Evolutionary conservation across 495 filamentous ascomycete genomes (phyloP), one percentile per base, ranked within the genome.

Genomic region (Trichoderma virens): DNA sequence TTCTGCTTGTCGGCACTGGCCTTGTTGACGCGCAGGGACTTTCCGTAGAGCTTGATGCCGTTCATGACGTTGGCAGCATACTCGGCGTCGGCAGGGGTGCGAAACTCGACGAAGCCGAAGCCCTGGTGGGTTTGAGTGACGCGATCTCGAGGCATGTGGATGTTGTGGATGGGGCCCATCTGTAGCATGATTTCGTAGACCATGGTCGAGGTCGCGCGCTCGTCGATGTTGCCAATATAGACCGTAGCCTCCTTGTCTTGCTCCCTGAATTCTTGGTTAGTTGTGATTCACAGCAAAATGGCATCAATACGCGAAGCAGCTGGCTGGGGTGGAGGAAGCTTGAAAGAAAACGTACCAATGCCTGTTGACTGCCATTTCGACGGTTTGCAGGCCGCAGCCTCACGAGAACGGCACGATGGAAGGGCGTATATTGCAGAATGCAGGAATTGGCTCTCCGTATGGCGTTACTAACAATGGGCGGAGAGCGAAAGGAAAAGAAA

Each of bases 221-320:
- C 94, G 76, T 99, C 94, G 70, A 99, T 89, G 74, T 98, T 98
- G 73, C 94, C 94, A 67, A 98, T 88, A 76, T 99, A 99, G 73
- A 97, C 90, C 20, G 94, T 99, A 60, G 93, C 93, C 77, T 98
- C 94, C 74, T 98, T 98, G 74, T 98, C 92, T 79, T 99, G 94
- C 74, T 98, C 93, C 93, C 93, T 97, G 31, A 7, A 13, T 30
- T 25, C 30, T 38, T n/a, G 59, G 59, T 25, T 20, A 47, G 43
- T 20, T 47, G n/a, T n/a, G n/a, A n/a, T n/a, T n/a, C n/a, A n/a
- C n/a, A n/a, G n/a, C n/a, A n/a, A n/a, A n/a, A n/a, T 20, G 18
- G 18, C 8, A 7, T 7, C 18, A 0, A 20, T 25, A 20, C 5
- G 43, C 5, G 43, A 47, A 20, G n/a, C 3, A 20, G 16, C 16